These are phyloP conservation scores for Castanea mollissima DNA, from an alignment of 306 rosid genomes.

Conservation along the genomic window DNA sequence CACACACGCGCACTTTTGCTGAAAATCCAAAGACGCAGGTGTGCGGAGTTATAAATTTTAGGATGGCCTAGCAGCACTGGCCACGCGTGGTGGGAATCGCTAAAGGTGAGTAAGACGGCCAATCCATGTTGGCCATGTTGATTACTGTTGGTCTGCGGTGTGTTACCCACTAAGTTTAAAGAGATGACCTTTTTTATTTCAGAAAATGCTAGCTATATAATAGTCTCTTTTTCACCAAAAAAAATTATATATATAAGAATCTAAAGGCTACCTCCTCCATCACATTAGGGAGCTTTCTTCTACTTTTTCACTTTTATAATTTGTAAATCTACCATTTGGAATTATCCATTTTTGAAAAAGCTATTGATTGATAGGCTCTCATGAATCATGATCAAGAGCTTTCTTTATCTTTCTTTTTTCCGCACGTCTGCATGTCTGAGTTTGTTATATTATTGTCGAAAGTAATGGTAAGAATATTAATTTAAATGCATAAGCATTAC, in stretches of 20 bases:
- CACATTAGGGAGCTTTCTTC: too few relatives aligned
- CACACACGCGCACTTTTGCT: too few relatives aligned
- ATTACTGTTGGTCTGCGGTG: slow-evolving; percentile 66
- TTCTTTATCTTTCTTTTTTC: background rate
- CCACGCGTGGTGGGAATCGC: background rate
- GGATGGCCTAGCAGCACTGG: background rate
- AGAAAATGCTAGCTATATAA: background rate
- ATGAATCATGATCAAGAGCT: background rate
- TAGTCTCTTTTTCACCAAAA: too few relatives aligned
- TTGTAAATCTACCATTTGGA: background rate
- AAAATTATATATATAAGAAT: too few relatives aligned
- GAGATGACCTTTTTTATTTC: background rate
- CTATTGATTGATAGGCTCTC: background rate
- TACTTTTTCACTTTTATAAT: too few relatives aligned
- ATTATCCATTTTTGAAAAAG: background rate
- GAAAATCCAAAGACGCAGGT: background rate
- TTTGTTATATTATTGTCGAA: background rate
- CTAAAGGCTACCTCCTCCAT: too few relatives aligned
- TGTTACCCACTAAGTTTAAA: slow-evolving; percentile 48
- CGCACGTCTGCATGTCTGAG: background rate
- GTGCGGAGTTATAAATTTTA: background rate
- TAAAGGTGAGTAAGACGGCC: slow-evolving; percentile 32
- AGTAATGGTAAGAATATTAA: too few relatives aligned
- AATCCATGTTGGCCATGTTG: slow-evolving; percentile 28
- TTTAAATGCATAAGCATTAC: too few relatives aligned